Evolutionary conservation across 1,139 yeast genomes (phyloP).

Genomic region (Yamadazyma dushanensis): DNA sequence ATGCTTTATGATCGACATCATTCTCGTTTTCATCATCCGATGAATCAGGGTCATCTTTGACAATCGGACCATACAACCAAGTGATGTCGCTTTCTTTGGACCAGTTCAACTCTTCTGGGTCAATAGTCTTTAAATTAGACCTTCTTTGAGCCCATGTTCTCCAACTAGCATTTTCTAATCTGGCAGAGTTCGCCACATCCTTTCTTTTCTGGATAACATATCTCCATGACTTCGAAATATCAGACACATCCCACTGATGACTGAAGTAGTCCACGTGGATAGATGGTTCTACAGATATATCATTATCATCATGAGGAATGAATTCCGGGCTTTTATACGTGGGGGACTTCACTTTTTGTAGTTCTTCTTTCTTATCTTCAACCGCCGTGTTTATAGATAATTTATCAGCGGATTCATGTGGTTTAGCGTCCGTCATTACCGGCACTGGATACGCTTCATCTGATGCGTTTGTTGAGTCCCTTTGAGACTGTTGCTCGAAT

Average conservation of each 20-base stretch:
- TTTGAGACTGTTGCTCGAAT: neutral
- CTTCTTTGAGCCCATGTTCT: conserved; percentile 85
- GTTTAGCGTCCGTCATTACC: neutral
- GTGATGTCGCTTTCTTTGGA: conserved; percentile 78
- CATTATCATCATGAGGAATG: conserved; percentile 81
- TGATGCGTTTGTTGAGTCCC: neutral
- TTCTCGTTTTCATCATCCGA: conserved; percentile 22
- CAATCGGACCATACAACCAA: conserved; percentile 81
- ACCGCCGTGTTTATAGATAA: conserved; percentile 3
- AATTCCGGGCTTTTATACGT: conserved; percentile 34
- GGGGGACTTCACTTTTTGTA: conserved; percentile 5
- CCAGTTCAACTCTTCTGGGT: conserved; percentile 79
- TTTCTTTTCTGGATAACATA: conserved; percentile 82
- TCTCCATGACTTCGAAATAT: conserved; percentile 92
- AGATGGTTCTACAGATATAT: conserved; percentile 75
- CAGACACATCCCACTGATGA: conserved; percentile 93
- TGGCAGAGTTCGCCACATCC: conserved; percentile 64
- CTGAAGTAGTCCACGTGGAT: conserved; percentile 92
- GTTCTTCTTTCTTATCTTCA: neutral
- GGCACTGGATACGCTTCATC: neutral
- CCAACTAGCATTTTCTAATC: conserved; percentile 83
- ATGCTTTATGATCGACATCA: conserved; percentile 15
- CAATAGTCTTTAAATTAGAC: conserved; percentile 61
- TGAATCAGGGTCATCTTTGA: conserved; percentile 41
- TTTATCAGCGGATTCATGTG: conserved; percentile 4